Percentiles rank a stretch among this genome's conserved stretches.
Conservation (phyloP, 2,329 filamentous ascomycete genomes). For the Helotiales sp. region DNA sequence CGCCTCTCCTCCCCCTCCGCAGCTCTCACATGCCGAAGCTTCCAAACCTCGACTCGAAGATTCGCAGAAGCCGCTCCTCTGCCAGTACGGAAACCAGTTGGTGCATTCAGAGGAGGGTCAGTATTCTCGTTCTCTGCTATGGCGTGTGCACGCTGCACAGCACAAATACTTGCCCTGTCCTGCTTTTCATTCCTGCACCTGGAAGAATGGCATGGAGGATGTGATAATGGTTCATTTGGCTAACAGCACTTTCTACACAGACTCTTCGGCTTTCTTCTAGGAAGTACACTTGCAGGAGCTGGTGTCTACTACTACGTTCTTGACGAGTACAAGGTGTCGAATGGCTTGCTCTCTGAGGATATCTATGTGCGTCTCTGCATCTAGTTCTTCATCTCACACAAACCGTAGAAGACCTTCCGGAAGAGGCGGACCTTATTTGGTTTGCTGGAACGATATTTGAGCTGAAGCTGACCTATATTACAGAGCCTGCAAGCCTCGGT, state of each 20-base stretch:
- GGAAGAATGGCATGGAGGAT: not conserved
- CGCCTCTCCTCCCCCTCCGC: slow-evolving; percentile 42
- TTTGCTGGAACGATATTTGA: not conserved
- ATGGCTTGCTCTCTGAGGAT: slow-evolving; percentile 92
- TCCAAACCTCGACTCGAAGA: slow-evolving; percentile 47
- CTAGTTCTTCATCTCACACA: slow-evolving; percentile 21
- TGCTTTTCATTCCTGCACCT: not conserved
- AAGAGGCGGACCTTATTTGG: slow-evolving; percentile 12
- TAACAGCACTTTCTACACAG: slow-evolving; percentile 52
- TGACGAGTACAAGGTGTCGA: slow-evolving; percentile 90
- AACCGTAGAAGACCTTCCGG: slow-evolving; percentile 20
- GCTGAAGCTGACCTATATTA: slow-evolving; percentile 25
- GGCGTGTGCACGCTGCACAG: not conserved
- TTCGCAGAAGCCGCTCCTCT: slow-evolving; percentile 48
- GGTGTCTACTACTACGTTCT: slow-evolving; percentile 92
- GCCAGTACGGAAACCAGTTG: slow-evolving; percentile 68
- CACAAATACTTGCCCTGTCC: not conserved
- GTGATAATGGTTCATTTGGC: not conserved
- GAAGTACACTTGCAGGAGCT: slow-evolving; percentile 77
- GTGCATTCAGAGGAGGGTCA: slow-evolving; percentile 75
- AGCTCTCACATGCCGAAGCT: slow-evolving; percentile 41
- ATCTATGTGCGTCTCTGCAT: slow-evolving; percentile 78
- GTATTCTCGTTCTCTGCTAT: slow-evolving; percentile 2
- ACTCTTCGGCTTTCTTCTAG: slow-evolving; percentile 89
- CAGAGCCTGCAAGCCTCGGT: slow-evolving; percentile 88